Evolutionary conservation across 2,329 filamentous ascomycete species (phyloP).

Genomic region (Talaromyces funiculosus): DNA sequence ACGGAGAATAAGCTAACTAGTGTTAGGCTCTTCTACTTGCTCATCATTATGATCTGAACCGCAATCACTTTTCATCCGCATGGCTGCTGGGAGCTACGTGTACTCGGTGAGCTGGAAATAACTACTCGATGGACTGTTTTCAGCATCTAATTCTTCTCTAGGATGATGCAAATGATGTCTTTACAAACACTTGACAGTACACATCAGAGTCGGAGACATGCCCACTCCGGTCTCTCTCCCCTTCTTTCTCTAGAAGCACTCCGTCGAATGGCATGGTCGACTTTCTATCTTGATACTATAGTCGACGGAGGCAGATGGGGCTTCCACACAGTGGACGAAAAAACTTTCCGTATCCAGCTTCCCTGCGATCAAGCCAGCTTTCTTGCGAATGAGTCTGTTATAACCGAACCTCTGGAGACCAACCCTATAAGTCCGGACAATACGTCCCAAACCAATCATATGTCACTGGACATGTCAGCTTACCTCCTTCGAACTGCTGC

Average conservation of each 20-base stretch:
- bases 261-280: neutral
- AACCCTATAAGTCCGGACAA: neutral
- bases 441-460: neutral
- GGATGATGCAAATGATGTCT: constrained; percentile 8
- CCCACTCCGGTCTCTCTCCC: neutral
- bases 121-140: no score
- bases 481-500: constrained; percentile 2
- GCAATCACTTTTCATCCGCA: neutral
- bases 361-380: neutral
- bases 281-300: neutral
- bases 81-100: neutral
- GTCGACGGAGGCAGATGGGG: neutral
- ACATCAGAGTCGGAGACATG: neutral
- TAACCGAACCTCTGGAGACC: neutral
- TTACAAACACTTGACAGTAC: constrained; percentile 1
- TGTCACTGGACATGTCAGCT: neutral
- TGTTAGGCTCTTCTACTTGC: neutral
- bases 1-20: neutral
- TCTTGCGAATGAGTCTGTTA: neutral
- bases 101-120: no score
- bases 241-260: neutral
- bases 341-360: neutral
- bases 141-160: neutral
- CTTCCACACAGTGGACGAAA: neutral
- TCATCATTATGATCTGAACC: neutral